Conservation (phyloP, 2,329 filamentous ascomycete species). For the Penicillium psychrosexuale region DNA sequence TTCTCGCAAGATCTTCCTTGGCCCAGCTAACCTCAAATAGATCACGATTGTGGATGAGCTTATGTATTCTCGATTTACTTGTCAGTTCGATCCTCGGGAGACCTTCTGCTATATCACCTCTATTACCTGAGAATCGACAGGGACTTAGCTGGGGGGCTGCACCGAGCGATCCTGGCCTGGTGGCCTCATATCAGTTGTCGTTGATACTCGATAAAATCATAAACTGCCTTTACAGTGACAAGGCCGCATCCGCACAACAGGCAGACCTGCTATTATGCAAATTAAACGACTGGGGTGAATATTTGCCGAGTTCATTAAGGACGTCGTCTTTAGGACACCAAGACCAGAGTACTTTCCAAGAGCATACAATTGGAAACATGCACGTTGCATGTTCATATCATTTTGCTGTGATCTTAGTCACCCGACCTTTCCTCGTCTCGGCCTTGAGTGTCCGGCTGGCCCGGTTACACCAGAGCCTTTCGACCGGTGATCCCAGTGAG, state of each 20-base stretch:
- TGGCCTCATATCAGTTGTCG: slow-evolving; percentile 44
- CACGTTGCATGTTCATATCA: slow-evolving; percentile 59
- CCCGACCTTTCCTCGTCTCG: slow-evolving; percentile 54
- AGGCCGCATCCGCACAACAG: slow-evolving; percentile 27
- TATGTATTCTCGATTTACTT: slow-evolving; percentile 49
- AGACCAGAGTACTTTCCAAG: slow-evolving; percentile 22
- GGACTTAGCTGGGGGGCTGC: slow-evolving; percentile 6
- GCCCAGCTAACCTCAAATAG: slow-evolving; percentile 25
- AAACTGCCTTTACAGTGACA: slow-evolving; percentile 43
- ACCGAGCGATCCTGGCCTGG: slow-evolving; percentile 29
- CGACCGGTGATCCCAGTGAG: slow-evolving; percentile 13
- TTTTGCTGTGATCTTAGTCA: slow-evolving; percentile 57
- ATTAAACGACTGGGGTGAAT: slow-evolving; percentile 48
- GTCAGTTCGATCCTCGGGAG: slow-evolving; percentile 51
- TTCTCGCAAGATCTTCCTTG: slow-evolving; percentile 1
- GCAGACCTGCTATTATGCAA: slow-evolving; percentile 45
- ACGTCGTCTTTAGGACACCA: slow-evolving; percentile 18
- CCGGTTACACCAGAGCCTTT: slow-evolving; percentile 24
- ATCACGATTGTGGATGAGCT: slow-evolving; percentile 47
- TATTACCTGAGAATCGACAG: slow-evolving; percentile 24
- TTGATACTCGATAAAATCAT: slow-evolving; percentile 48
- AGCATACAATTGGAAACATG: slow-evolving; percentile 49
- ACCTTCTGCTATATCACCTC: slow-evolving; percentile 35
- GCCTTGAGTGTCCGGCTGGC: slow-evolving; percentile 44
- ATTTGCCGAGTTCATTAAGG: slow-evolving; percentile 40